Evolutionary conservation across 2,329 filamentous ascomycete genomes (phyloP).

Genomic region (Aspergillus awamori): DNA sequence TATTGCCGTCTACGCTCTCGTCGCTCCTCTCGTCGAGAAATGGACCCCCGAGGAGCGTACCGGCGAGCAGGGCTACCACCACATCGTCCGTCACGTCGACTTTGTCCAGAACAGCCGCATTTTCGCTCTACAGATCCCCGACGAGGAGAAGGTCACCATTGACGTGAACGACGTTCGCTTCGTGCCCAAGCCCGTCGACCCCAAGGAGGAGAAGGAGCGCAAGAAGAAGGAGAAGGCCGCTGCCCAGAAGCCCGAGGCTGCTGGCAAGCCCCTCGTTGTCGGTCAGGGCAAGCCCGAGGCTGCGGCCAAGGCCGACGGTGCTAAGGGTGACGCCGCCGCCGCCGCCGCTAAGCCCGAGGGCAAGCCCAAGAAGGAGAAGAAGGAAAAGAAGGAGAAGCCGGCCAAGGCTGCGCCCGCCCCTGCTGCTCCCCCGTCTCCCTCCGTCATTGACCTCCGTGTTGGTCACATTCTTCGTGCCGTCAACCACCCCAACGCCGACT

Average conservation of each 20-base stretch:
- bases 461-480: conserved; percentile 96
- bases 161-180: conserved; percentile 80
- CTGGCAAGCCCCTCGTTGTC: conserved; percentile 41
- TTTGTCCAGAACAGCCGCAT: conserved; percentile 87
- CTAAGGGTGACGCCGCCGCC: conserved; percentile 53
- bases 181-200: conserved; percentile 84
- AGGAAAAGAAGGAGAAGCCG: conserved; percentile 69
- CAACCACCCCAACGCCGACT: conserved; percentile 95
- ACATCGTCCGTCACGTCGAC: conserved; percentile 89
- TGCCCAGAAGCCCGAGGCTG: conserved; percentile 31
- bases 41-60: conserved; percentile 88
- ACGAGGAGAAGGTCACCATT: conserved; percentile 75
- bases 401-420: conserved; percentile 74
- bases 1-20: conserved; percentile 76
- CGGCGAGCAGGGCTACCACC: conserved; percentile 82
- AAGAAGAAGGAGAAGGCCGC: conserved; percentile 89
- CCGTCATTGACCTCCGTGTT: conserved; percentile 90
- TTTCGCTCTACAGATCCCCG: conserved; percentile 69
- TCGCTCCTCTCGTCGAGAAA: conserved; percentile 73
- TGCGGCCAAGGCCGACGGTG: conserved; percentile 56
- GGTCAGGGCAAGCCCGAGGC: conserved; percentile 49
- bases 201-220: conserved; percentile 93
- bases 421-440: conserved; percentile 76
- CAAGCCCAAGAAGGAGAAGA: conserved; percentile 58
- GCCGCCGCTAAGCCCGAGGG: conserved; percentile 41